phyloP scores from a whole-genome alignment of 495 filamentous ascomycete species.

The Penicillium bialowiezense region DNA sequence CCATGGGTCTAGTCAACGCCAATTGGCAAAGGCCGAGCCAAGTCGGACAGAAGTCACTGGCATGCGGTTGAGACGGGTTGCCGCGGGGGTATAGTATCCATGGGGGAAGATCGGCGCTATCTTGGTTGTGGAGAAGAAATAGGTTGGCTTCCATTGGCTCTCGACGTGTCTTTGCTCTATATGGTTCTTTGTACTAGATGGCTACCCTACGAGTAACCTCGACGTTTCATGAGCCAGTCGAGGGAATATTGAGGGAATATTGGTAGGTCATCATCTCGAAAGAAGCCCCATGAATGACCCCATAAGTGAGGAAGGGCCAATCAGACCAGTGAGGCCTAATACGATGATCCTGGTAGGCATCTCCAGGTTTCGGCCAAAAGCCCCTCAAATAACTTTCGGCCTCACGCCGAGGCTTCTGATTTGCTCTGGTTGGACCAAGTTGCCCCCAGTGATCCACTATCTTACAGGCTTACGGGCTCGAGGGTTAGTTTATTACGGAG shows the following conservation, averaged over 20 bases:
- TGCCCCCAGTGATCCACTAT: no score
- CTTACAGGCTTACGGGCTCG: no score
- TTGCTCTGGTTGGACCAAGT: no score
- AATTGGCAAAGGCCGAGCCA: not conserved
- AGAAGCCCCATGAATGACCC: no score
- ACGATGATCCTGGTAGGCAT: not conserved
- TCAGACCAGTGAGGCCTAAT: no score
- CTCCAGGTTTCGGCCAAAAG: not conserved
- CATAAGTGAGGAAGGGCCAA: no score
- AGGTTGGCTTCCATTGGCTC: constrained; percentile 1
- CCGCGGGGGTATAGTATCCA: not conserved
- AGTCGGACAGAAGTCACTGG: not conserved
- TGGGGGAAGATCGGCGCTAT: constrained; percentile 6
- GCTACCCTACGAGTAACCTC: no score
- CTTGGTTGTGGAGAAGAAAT: constrained; percentile 4
- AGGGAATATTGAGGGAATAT: no score
- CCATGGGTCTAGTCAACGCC: not conserved
- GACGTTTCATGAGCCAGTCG: no score
- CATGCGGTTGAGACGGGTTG: not conserved
- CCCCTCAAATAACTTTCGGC: not conserved
- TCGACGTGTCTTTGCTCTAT: not conserved
- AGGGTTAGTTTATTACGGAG: no score
- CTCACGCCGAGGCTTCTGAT: not conserved
- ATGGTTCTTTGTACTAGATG: no score
- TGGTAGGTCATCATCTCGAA: no score